A percentile compares a stretch with the other conserved stretches of the same genome.
Evolutionary conservation across 257 asterid species (phyloP).

Genomic region (Phtheirospermum japonicum): DNA sequence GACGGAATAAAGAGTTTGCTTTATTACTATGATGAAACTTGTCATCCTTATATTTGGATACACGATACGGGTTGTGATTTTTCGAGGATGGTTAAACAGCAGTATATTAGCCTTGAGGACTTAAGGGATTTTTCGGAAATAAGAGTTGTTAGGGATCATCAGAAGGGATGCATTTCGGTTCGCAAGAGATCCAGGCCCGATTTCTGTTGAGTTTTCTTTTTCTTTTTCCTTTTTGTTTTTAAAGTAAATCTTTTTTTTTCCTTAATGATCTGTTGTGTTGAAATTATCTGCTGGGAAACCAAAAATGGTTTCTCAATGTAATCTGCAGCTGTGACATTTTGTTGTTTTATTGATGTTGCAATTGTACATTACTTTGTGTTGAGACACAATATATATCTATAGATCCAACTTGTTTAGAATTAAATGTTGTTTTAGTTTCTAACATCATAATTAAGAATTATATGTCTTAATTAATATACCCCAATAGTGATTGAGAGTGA

Average conservation of each 20-base stretch:
- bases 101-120: conserved; percentile 76
- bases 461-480: no score
- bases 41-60: conserved; percentile 92
- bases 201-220: conserved; percentile 39
- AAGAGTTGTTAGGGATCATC: conserved; percentile 67
- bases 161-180: conserved; percentile 68
- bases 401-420: no score
- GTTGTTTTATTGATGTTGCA: not conserved
- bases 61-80: conserved; percentile 65
- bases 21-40: conserved; percentile 77
- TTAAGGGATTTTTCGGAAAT: conserved; percentile 80
- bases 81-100: conserved; percentile 86
- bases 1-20: conserved; percentile 58
- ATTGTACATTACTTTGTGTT: not conserved
- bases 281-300: no score
- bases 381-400: no score
- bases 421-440: no score
- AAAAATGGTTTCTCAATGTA: not conserved
- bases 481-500: no score
- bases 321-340: not conserved
- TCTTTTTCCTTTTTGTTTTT: not conserved
- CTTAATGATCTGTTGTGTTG: not conserved
- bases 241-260: no score
- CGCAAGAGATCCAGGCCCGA: conserved; percentile 64
- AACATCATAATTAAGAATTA: no score